Percentiles rank a stretch among this genome's conserved stretches.
Conservation (phyloP, 345 rosid genomes). For the Syzygium grande region DNA sequence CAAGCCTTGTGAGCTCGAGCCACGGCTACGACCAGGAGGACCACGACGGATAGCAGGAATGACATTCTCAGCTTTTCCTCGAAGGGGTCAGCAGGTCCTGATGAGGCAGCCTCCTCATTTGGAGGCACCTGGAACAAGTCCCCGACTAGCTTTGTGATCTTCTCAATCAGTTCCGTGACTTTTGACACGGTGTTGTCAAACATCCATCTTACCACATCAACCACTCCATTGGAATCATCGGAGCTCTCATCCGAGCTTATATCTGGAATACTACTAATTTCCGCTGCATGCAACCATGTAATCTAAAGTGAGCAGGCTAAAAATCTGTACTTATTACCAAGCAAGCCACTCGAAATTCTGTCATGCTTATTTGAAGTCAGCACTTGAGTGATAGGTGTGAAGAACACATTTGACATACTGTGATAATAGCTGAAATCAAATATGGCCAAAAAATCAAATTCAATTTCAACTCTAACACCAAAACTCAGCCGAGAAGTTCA, state of each 20-base stretch:
- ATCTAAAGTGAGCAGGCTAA: background rate
- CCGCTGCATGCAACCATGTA: conserved; percentile 20
- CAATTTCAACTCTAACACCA: background rate
- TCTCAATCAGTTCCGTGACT: conserved; percentile 37
- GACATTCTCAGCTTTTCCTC: conserved; percentile 61
- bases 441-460: background rate
- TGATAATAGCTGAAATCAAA: background rate
- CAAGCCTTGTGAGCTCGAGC: conserved; percentile 43
- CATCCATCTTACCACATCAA: conserved; percentile 35
- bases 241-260: conserved; percentile 29
- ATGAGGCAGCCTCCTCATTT: conserved; percentile 15
- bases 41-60: conserved; percentile 56
- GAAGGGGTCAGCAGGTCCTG: conserved; percentile 22
- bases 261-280: conserved; percentile 10
- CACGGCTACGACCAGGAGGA: conserved; percentile 64
- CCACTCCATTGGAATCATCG: conserved; percentile 23
- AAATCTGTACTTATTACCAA: background rate
- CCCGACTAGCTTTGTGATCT: conserved; percentile 32
- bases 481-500: background rate
- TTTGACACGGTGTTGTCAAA: conserved; percentile 38
- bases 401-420: background rate
- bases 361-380: background rate
- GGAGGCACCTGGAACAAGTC: conserved; percentile 33
- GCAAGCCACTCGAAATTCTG: background rate
- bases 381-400: background rate